Base-by-base conservation (phyloP, 495 filamentous ascomycete species). In the Cercophora samala region DNA sequence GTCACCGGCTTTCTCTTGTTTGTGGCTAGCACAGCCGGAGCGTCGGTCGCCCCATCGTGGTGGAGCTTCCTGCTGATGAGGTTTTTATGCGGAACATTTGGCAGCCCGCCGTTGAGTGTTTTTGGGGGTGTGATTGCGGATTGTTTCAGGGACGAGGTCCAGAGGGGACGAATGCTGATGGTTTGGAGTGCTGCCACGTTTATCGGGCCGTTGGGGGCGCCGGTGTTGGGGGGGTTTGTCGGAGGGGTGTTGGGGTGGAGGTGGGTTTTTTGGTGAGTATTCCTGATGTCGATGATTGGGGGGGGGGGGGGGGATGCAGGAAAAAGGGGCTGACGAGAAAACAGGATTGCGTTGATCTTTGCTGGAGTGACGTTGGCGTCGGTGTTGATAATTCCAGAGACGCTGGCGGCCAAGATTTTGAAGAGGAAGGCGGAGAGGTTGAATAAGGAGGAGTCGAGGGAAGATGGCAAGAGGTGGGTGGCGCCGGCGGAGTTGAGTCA, bases 111-210 rank as follows among this genome's bases (percentile, higher is more conserved):
- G 66, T 74, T 96, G 19, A 89, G 86, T 66, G 90, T 94, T 5
- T 90, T 91, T 8, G 93, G 93, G 25, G 93, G 91, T 1, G 92
- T 90, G 0, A 86, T 96, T 18, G 90, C 90, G 8, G 92, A 97
- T 75, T 84, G 96, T 80, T 96, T 69, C 53, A 21, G 46, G 1
- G 68, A 75, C 6, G 70, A 68, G 29, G 60, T 62, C 22, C 37
- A 58, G 18, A 66, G 77, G 26, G 77, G 77, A 2, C 32, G 66
- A 58, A 68, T 77, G 4, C 75, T 79, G 68, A 72, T 76, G 66
- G 29, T 64, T 17, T 77, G 74, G 74, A 70, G 65, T 0, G 70
- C 69, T 9, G 56, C 67, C 18, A 71, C 73, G 22, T 72, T 73
- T 54, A 25, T 75, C 23, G 82, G 85, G 0, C 84, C 85, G 6